Conservation (phyloP, 768 basidiomycete genomes). For the Psilocybe sp. region DNA sequence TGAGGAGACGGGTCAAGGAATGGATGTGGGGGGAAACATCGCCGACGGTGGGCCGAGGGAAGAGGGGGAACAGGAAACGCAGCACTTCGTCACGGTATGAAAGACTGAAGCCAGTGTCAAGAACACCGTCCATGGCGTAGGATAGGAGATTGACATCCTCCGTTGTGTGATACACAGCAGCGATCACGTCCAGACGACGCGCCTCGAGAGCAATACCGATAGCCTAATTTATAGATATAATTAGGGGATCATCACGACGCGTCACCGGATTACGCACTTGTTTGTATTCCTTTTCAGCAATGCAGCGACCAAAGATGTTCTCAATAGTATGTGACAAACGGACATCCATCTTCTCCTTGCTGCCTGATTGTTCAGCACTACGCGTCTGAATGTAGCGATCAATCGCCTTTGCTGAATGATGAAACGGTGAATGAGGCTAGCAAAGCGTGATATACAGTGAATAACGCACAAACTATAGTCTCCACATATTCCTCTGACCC, state of each 20-base stretch:
- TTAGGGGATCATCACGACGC: constrained; percentile 9
- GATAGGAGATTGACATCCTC: constrained; percentile 77
- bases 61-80: constrained; percentile 79
- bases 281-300: constrained; percentile 86
- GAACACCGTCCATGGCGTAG: constrained; percentile 90
- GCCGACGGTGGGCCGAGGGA: constrained; percentile 70
- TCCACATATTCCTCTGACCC: constrained; percentile 88
- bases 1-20: constrained; percentile 83
- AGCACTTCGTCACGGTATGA: constrained; percentile 82
- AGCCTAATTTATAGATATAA: constrained; percentile 47
- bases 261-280: constrained; percentile 52
- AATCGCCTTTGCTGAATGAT: constrained; percentile 80
- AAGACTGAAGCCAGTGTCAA: constrained; percentile 86
- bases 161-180: constrained; percentile 69
- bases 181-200: constrained; percentile 82
- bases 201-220: constrained; percentile 95
- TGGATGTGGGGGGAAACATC: constrained; percentile 75
- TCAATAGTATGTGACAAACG: constrained; percentile 85
- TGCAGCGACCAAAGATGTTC: constrained; percentile 81
- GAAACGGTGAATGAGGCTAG: background rate
- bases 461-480: constrained; percentile 84
- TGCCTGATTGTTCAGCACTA: constrained; percentile 48
- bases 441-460: background rate
- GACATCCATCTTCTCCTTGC: constrained; percentile 67
- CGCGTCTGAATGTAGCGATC: constrained; percentile 86